Conservation (phyloP, 371 early-diverging fungal species). For the Entomophthora muscae region DNA sequence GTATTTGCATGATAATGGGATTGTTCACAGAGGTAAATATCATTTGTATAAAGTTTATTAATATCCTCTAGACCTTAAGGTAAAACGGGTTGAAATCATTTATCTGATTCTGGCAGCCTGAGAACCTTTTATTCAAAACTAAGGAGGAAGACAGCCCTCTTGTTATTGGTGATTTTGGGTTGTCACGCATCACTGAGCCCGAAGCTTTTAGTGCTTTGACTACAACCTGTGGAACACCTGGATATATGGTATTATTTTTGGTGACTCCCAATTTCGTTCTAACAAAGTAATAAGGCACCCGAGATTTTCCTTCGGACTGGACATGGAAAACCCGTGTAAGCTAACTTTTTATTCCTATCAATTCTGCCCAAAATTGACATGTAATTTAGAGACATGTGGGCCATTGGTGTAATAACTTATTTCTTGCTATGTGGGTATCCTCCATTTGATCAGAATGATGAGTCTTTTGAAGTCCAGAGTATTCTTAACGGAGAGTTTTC, state of each 20-base stretch:
- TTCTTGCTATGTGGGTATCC: slow-evolving; percentile 75
- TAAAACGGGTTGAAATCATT: slow-evolving; percentile 8
- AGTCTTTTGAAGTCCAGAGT: slow-evolving; percentile 38
- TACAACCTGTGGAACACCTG: slow-evolving; percentile 72
- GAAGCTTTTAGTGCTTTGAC: slow-evolving; percentile 52
- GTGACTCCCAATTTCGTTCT: neutral
- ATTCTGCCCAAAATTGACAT: too few species aligned
- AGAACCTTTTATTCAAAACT: slow-evolving; percentile 69
- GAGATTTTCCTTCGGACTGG: slow-evolving; percentile 59
- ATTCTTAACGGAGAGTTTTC: slow-evolving; percentile 53
- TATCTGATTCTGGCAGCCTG: slow-evolving; percentile 32
- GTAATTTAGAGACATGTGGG: slow-evolving; percentile 75
- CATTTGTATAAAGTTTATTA: neutral
- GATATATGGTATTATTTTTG: slow-evolving; percentile 41
- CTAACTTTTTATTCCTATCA: too few species aligned
- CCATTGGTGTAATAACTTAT: slow-evolving; percentile 81
- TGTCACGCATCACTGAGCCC: slow-evolving; percentile 61
- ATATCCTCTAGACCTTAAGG: slow-evolving; percentile 25
- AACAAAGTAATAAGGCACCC: slow-evolving; percentile 30
- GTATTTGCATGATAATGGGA: slow-evolving; percentile 67
- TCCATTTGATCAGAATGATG: slow-evolving; percentile 66
- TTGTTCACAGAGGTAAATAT: slow-evolving; percentile 66
- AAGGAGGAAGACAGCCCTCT: slow-evolving; percentile 48
- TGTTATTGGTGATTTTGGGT: slow-evolving; percentile 76
- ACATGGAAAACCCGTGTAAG: slow-evolving; percentile 38